Conservation (phyloP, 139 green algal genomes). For the Protoeuglena noctilucae region DNA sequence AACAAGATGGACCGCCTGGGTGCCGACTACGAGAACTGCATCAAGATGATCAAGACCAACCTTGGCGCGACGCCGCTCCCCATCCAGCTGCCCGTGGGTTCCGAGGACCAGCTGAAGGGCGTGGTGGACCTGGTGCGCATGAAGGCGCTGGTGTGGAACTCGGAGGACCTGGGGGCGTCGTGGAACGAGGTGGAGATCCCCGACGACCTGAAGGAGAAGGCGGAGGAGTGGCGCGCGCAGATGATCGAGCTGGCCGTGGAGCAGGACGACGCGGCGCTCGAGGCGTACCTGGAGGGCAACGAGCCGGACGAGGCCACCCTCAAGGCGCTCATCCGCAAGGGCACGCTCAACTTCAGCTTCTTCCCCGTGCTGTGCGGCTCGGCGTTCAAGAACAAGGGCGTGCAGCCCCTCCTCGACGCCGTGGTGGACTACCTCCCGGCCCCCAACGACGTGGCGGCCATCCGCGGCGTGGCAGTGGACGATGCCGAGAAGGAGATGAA, state of each 20-base stretch:
- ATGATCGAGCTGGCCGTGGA: conserved; percentile 69
- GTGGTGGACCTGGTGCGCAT: conserved; percentile 94
- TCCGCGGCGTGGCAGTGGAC: conserved; percentile 36
- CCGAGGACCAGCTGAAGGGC: conserved; percentile 81
- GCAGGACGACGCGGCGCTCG: conserved; percentile 48
- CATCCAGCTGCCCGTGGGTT: conserved; percentile 81
- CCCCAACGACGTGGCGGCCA: conserved; percentile 57
- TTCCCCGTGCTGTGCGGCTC: conserved; percentile 80
- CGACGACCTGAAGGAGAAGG: conserved; percentile 64
- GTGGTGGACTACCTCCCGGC: conserved; percentile 88
- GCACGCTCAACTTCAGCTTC: conserved; percentile 37
- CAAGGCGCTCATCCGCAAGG: conserved; percentile 76
- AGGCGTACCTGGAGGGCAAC: conserved; percentile 71
- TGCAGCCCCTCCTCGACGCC: conserved; percentile 95
- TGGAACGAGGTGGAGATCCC: conserved; percentile 79
- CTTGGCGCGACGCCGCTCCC: conserved; percentile 71
- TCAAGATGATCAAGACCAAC: conserved; percentile 38
- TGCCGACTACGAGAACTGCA: conserved; percentile 66
- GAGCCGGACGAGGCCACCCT: conserved; percentile 68
- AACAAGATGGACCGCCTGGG: conserved; percentile 99
- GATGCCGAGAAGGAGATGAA: conserved; percentile 54
- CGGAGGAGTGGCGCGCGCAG: conserved; percentile 69
- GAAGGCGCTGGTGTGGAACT: conserved; percentile 84
- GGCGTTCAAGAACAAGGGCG: conserved; percentile 99
- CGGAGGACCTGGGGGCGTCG: conserved; percentile 85